Percentiles rank a stretch among this genome's conserved stretches.
These are phyloP conservation scores for Starmerella cellae DNA, from an alignment of 805 yeast species.

Conservation along the genomic window DNA sequence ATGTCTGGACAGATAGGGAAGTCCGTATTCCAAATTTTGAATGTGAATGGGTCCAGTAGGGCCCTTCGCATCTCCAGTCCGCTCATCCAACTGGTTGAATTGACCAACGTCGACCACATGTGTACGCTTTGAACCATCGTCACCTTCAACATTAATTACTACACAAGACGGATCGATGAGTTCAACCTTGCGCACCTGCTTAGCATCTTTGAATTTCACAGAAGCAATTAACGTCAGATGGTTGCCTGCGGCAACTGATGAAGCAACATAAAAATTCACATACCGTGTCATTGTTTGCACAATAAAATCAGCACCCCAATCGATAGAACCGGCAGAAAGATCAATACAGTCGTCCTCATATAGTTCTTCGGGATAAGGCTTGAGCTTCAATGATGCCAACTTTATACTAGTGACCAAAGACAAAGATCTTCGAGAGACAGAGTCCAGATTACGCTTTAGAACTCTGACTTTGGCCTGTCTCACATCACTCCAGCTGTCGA, in stretches of 20 bases:
- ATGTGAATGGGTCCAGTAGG: neutral
- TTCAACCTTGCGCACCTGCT: neutral
- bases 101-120: neutral
- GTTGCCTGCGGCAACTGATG: neutral
- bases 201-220: neutral
- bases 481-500: conserved; percentile 8
- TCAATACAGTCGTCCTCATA: conserved; percentile 36
- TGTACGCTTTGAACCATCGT: neutral
- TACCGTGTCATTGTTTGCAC: conserved; percentile 9
- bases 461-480: neutral
- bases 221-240: neutral
- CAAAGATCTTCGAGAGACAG: neutral
- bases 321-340: conserved; percentile 18
- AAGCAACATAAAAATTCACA: conserved; percentile 7
- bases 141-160: neutral
- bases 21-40: neutral
- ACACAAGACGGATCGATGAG: neutral
- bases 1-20: neutral
- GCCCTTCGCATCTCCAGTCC: neutral
- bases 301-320: conserved; percentile 11
- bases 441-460: conserved; percentile 3
- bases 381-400: conserved; percentile 42
- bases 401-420: too few species aligned
- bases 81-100: neutral
- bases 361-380: conserved; percentile 42